phyloP scores from a whole-genome alignment of 129 eudicot genomes.

The Escallonia herrerae region DNA sequence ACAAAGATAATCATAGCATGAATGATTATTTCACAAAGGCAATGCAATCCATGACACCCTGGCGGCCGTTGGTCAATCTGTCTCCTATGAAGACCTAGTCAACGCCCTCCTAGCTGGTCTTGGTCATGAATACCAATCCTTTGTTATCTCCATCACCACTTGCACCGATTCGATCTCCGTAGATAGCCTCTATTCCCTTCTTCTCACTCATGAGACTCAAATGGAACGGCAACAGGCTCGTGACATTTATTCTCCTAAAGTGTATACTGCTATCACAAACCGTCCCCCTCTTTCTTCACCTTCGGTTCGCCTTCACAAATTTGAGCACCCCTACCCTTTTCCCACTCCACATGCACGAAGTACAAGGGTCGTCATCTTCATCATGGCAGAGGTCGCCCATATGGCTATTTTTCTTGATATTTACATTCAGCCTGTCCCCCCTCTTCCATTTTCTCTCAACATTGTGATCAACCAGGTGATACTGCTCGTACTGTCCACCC shows the following conservation, averaged over 20 bases:
- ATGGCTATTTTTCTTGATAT: no score
- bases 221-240: neutral
- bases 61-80: neutral
- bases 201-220: neutral
- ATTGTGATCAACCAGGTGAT: no score
- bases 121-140: neutral
- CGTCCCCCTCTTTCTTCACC: neutral
- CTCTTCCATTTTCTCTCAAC: no score
- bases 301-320: no score
- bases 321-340: no score
- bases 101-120: neutral
- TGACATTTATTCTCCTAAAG: neutral
- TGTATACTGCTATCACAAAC: neutral
- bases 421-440: no score
- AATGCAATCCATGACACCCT: neutral
- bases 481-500: no score
- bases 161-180: neutral
- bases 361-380: no score
- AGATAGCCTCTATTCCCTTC: neutral
- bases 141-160: neutral
- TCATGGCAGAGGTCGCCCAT: no score
- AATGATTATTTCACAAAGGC: neutral
- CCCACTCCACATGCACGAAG: no score
- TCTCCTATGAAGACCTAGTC: neutral
- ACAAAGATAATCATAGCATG: no score